Evolutionary conservation across 2,329 filamentous ascomycete species (phyloP), one percentile per base, ranked within the genome.

Genomic region (Setomelanomma holmii): DNA sequence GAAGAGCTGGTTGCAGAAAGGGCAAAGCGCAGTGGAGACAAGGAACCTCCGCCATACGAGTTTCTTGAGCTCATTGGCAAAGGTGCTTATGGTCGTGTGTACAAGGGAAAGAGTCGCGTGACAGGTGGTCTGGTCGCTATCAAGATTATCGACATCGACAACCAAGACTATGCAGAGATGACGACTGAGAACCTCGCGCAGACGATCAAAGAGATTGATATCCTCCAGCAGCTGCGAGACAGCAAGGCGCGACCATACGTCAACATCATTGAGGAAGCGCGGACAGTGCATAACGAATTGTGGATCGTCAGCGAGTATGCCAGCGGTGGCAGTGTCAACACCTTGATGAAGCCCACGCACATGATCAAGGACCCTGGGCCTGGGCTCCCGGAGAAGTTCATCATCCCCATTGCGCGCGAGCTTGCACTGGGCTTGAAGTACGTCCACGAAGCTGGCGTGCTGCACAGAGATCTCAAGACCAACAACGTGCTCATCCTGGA

Each of bases 271-370:
- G 87, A 93, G 63, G 90, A 93, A 60, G 89, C 89, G 4, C 81
- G 93, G 17, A 86, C 89, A 7, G 86, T 93, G 33, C 89, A 89
- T 36, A 87, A 89, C 62, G 85, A 90, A 54, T 87, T 96, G 78
- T 96, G 91, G 91, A 90, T 95, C 79, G 86, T 95, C 49, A 93
- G 89, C 53, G 90, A 95, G 75, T 92, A 93, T 73, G 93, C 90
- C 64, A 89, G 89, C 5, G 91, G 91, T 56, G 91, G 91, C 42
- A 95, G 90, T 71, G 88, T 96, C 5, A 80, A 84, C 52, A 88
- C 86, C 7, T 66, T 88, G 62, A 85, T 87, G 79, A 78, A 80
- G 54, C 81, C 78, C 6, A 59, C 64, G 24, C 59, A 66, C 45
- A 61, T 49, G 48, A 58, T 40, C 24, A 66, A 66, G 33, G 55